Base-by-base conservation (phyloP, 106 monocot species). In the Iris macrosiphon region DNA sequence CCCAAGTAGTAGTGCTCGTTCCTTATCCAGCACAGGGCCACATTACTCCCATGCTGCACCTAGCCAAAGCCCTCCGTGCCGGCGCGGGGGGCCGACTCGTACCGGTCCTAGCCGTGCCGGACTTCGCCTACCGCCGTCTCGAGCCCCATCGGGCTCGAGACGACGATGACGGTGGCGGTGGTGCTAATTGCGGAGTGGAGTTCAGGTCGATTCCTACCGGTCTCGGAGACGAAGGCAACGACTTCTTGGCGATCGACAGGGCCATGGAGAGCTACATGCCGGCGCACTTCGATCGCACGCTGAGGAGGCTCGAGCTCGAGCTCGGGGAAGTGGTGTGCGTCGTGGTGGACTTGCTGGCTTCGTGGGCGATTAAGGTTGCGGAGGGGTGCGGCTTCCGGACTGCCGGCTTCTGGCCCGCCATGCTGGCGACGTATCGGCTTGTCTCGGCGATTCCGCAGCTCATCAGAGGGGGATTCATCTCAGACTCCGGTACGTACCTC, bases 21-120 rank as follows among this genome's bases (percentile, higher is more conserved):
- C 80, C 89, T 2, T 89, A 67, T 43, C 89, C 89, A 15, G 89
- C 89, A 0, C 70, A 74, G n/a, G 89, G 89, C 18, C 88, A 88
- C 39, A 23, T 88, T 13, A 88, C 75, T 12, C 88, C 88, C 6
- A 83, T 88, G 79, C 13, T 89, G 2, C 66, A 72, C 45, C 63
- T 89, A 2, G 83, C 80, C n/a, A 49, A 40, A 1, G 69, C 53
- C 13, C 70, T 84, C 45, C 49, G 21, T 43, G 37, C 30, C 32
- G 68, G 32, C 10, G 77, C 77, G 13, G n/a, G n/a, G n/a, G n/a
- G n/a, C n/a, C n/a, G n/a, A n/a, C 69, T 85, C 55, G 57, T 17
- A 13, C 45, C 85, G 3, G 55, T 69, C 0, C 6, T 90, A 31
- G 84, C 40, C 28, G 1, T 63, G 6, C 90, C 85, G 15, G 71